Percentiles rank a stretch among this genome's conserved stretches.
Evolutionary conservation across 495 filamentous ascomycete genomes (phyloP).

Genomic region (Trichoderma orchidacearum): DNA sequence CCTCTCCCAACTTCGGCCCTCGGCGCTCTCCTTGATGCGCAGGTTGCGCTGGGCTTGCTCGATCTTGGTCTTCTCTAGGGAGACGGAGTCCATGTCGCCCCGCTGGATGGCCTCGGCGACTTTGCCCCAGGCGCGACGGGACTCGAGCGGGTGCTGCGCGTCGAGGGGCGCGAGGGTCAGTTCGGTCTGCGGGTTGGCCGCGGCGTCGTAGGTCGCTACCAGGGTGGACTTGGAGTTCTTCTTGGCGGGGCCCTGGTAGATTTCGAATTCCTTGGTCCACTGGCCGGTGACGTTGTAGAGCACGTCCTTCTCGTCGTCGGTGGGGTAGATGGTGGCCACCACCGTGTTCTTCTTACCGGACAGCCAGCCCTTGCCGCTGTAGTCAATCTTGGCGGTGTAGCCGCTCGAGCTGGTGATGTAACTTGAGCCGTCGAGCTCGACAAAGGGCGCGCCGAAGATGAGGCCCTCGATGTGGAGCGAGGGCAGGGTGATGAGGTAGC

Average conservation of each 20-base stretch:
- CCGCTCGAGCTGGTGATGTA: constrained; percentile 78
- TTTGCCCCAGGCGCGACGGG: constrained; percentile 74
- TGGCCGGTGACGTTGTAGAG: constrained; percentile 81
- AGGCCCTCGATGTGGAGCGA: constrained; percentile 88
- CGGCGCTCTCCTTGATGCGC: constrained; percentile 65
- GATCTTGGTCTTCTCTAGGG: constrained; percentile 71
- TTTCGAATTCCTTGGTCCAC: constrained; percentile 76
- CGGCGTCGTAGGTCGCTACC: constrained; percentile 57
- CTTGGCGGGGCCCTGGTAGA: constrained; percentile 61
- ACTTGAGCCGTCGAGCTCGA: constrained; percentile 72
- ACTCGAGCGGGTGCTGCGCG: constrained; percentile 76
- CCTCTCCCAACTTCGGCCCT: constrained; percentile 69
- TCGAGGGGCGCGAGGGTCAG: constrained; percentile 63
- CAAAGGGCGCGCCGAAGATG: constrained; percentile 79
- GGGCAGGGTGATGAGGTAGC: constrained; percentile 84
- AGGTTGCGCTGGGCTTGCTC: constrained; percentile 81
- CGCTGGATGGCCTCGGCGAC: constrained; percentile 67
- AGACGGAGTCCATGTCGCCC: constrained; percentile 73
- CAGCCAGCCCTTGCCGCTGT: constrained; percentile 84
- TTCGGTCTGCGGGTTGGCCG: constrained; percentile 44
- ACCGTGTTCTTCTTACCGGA: constrained; percentile 93
- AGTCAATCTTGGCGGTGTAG: constrained; percentile 86
- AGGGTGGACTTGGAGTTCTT: constrained; percentile 31
- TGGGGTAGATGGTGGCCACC: constrained; percentile 55
- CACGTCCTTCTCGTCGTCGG: constrained; percentile 46